These are phyloP conservation scores for Camellia granthamiana DNA, from an alignment of 148 eudicot genomes.

Conservation along the genomic window DNA sequence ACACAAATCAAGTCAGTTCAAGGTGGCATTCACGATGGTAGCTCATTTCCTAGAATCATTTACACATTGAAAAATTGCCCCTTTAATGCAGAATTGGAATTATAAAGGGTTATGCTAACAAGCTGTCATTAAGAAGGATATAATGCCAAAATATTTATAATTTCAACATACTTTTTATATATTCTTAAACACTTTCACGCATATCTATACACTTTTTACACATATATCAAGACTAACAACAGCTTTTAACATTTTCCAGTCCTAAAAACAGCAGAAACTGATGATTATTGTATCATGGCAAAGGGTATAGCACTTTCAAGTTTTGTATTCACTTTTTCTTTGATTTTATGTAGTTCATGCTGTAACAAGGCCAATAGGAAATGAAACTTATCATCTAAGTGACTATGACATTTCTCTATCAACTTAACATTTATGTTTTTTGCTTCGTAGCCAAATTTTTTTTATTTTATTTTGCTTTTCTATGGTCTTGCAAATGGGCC, in stretches of 20 bases:
- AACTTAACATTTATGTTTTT: neutral
- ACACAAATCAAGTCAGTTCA: conserved; percentile 21
- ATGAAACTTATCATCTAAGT: neutral
- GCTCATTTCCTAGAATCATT: neutral
- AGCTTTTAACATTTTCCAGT: no score
- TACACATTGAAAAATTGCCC: neutral
- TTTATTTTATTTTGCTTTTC: neutral
- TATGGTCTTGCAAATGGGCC: no score
- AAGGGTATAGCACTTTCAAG: neutral
- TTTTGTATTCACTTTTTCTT: neutral
- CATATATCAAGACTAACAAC: no score
- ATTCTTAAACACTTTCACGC: no score
- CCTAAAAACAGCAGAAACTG: neutral
- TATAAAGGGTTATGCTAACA: neutral
- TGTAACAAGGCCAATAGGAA: neutral
- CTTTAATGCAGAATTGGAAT: neutral
- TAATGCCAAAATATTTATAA: no score
- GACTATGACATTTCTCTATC: neutral
- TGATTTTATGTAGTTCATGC: neutral
- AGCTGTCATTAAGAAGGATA: no score
- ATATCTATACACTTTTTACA: no score
- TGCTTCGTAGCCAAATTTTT: neutral
- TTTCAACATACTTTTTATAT: no score
- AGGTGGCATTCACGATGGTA: conserved; percentile 4
- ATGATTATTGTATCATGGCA: neutral